These are phyloP conservation scores for Tricladium varicosporioides DNA, from an alignment of 2,329 filamentous ascomycete species.

Conservation along the genomic window DNA sequence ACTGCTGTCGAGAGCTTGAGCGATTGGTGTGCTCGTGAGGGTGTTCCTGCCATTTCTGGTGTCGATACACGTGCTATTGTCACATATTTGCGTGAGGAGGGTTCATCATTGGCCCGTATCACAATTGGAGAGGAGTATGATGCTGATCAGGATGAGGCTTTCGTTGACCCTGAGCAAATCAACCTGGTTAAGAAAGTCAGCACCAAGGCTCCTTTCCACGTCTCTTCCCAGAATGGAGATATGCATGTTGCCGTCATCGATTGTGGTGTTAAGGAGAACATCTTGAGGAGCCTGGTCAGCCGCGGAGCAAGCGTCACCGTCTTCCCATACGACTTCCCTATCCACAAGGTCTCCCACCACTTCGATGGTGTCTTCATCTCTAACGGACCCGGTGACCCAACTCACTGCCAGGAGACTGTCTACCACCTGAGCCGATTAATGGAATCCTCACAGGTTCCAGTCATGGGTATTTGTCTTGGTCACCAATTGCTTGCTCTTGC, in stretches of 20 bases:
- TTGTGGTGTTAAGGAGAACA: slow-evolving; percentile 99
- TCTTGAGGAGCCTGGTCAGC: slow-evolving; percentile 87
- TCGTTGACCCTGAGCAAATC: slow-evolving; percentile 91
- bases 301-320: slow-evolving; percentile 90
- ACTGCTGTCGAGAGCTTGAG: slow-evolving; percentile 92
- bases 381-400: slow-evolving; percentile 97
- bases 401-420: slow-evolving; percentile 91
- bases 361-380: slow-evolving; percentile 99
- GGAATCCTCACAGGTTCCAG: slow-evolving; percentile 83
- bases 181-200: slow-evolving; percentile 95
- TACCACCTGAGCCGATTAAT: slow-evolving; percentile 91
- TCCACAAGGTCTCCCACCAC: slow-evolving; percentile 97
- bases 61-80: slow-evolving; percentile 97
- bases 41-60: slow-evolving; percentile 91
- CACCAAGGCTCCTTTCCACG: slow-evolving; percentile 97
- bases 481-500: slow-evolving; percentile 94
- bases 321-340: slow-evolving; percentile 95
- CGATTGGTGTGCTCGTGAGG: slow-evolving; percentile 94
- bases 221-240: slow-evolving; percentile 77
- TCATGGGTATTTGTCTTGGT: slow-evolving; percentile 97
- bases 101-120: slow-evolving; percentile 92
- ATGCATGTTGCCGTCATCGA: slow-evolving; percentile 94
- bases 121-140: slow-evolving; percentile 97
- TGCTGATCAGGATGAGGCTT: slow-evolving; percentile 95
- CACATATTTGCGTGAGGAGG: slow-evolving; percentile 91